Evolutionary conservation across 257 asterid species (phyloP).

Genomic region (Solanum sejunctum): DNA sequence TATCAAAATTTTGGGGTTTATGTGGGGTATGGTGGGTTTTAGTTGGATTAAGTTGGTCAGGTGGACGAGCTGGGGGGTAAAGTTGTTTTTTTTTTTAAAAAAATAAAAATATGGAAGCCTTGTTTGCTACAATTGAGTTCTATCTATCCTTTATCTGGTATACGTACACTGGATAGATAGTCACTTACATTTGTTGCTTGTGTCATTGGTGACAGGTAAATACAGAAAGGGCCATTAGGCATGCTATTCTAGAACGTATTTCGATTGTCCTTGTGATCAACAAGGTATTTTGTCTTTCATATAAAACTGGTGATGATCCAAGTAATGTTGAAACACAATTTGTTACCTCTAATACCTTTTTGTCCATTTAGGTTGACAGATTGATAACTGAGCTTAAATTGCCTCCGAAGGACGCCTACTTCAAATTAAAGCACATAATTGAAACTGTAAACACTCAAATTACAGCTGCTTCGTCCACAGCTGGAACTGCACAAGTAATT

Average conservation of each 20-base stretch:
- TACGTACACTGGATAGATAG: neutral
- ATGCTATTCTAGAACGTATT: constrained; percentile 79
- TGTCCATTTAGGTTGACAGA: constrained; percentile 57
- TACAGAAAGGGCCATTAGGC: constrained; percentile 89
- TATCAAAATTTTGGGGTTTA: neutral
- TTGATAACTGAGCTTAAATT: constrained; percentile 86
- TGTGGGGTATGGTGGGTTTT: neutral
- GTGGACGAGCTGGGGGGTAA: neutral
- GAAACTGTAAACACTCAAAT: constrained; percentile 80
- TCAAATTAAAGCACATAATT: constrained; percentile 76
- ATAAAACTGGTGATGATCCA: neutral
- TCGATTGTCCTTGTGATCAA: constrained; percentile 83
- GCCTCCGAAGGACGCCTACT: constrained; percentile 98
- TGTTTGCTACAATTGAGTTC: neutral
- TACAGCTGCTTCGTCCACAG: constrained; percentile 79
- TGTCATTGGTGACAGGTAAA: constrained; percentile 44
- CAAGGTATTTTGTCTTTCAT: constrained; percentile 40
- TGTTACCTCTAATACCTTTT: neutral
- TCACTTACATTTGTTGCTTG: neutral
- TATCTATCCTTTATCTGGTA: neutral
- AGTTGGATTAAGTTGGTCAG: neutral
- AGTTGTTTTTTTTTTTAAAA: neutral
- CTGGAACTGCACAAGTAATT: constrained; percentile 73
- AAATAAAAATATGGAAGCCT: neutral
- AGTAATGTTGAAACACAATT: neutral